phyloP scores from a whole-genome alignment of 1,284 basidiomycete genomes.

The Ceratobasidium sp. region DNA sequence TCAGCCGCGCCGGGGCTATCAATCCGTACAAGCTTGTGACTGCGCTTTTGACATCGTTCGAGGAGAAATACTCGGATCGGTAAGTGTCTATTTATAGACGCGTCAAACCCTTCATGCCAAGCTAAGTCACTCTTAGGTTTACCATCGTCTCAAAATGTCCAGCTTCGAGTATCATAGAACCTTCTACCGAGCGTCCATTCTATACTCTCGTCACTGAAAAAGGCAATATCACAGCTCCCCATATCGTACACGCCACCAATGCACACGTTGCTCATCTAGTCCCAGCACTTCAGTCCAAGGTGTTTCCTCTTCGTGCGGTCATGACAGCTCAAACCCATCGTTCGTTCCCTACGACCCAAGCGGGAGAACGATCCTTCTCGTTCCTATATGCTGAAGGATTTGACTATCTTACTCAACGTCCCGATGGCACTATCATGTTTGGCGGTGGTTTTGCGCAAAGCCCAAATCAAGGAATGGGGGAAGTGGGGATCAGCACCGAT shows the following conservation, averaged over 20 bases:
- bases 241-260: conserved; percentile 57
- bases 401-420: conserved; percentile 81
- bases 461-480: conserved; percentile 56
- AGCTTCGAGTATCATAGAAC: conserved; percentile 61
- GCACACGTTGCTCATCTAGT: conserved; percentile 55
- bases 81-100: conserved; percentile 53
- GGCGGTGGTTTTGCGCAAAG: conserved; percentile 64
- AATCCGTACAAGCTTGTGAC: conserved; percentile 73
- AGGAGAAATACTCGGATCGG: conserved; percentile 61
- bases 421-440: conserved; percentile 72
- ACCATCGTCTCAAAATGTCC: conserved; percentile 66
- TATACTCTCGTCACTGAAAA: conserved; percentile 60
- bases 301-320: conserved; percentile 71
- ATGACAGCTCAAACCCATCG: conserved; percentile 76
- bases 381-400: conserved; percentile 70
- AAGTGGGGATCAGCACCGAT: conserved; percentile 64
- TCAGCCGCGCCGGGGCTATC: conserved; percentile 65
- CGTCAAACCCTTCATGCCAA: conserved; percentile 5
- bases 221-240: conserved; percentile 49
- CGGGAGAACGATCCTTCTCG: conserved; percentile 65
- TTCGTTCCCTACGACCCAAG: conserved; percentile 49
- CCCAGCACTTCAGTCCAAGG: conserved; percentile 52
- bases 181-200: conserved; percentile 52
- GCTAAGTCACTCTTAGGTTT: conserved; percentile 58
- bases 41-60: conserved; percentile 64